Base-by-base conservation (phyloP, 208 protist species). In the Leptomonas pyrrhocoris region DNA sequence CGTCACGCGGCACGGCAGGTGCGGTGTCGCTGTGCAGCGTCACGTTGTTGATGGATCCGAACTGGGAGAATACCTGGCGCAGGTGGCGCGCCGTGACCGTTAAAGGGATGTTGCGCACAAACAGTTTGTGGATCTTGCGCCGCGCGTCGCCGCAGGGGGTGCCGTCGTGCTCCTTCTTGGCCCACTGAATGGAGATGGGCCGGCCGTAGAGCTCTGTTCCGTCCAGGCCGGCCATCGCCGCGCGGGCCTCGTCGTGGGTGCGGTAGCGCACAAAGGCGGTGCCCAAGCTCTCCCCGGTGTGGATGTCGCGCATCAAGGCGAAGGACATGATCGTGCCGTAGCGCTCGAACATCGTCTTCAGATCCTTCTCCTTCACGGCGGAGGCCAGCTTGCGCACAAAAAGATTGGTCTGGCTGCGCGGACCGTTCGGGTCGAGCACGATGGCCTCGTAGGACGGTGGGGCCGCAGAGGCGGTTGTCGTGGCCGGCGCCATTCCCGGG, bases 191-290 rank as follows among this genome's bases (percentile, higher is more conserved):
- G 13, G 80, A 85, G 40, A 95, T 90, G 30, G 68, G 62, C 11
- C 83, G 74, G 4, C 81, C 77, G 59, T 83, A 74, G 2, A 91
- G 68, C 42, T 84, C 64, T 7, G n/a, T 68, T 1, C 83, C 88
- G 54, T 90, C 79, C 12, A 89, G 78, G 0, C 50, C 80, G 25
- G 46, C 62, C 67, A 95, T 85, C 16, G 90, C 90, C 2, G 60
- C 28, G 13, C 65, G 61, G 16, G 90, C 90, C 57, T 91, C 66
- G n/a, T 90, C 88, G 43, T 82, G 79, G 16, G 70, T 82, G 31
- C 75, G 77, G 72, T 82, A 95, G 61, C 88, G 87, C 58, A 95
- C 88, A 84, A 95, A 95, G 0, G 84, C 90, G 15, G 77, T 95
- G 59, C 90, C 87, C n/a, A 90, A 80, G 30, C 79, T 91, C 62